Conservation (phyloP, 371 early-diverging fungal genomes). For the Modicella reniformis region DNA sequence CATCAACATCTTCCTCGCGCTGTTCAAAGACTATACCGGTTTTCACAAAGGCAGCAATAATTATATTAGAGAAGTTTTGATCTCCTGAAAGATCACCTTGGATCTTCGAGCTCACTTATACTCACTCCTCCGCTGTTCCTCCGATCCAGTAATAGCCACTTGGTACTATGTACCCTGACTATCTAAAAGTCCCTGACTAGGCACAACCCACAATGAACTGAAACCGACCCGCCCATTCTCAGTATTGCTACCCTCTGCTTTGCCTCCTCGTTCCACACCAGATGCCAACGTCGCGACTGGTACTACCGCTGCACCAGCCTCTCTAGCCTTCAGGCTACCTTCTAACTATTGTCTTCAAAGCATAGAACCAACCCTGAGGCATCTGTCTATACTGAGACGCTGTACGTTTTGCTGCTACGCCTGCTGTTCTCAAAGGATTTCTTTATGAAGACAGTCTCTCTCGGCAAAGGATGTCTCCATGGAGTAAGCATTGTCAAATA, state of each 20-base stretch:
- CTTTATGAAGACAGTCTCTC: conserved; percentile 12
- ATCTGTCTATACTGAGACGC: conserved; percentile 6
- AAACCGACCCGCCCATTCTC: background rate
- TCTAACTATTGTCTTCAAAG: background rate
- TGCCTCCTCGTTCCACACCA: background rate
- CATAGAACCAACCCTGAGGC: background rate
- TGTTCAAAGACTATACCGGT: too few relatives aligned
- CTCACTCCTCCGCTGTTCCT: background rate
- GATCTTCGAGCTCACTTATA: background rate
- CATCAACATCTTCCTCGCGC: too few relatives aligned
- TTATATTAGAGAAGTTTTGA: too few relatives aligned
- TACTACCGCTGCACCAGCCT: background rate
- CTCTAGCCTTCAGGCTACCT: background rate
- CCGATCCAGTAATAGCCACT: background rate
- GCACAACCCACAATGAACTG: background rate
- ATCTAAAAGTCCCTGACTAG: background rate
- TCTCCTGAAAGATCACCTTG: too few relatives aligned
- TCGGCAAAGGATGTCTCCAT: conserved; percentile 13
- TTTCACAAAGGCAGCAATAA: too few relatives aligned
- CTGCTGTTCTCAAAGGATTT: conserved; percentile 21
- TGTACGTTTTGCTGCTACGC: conserved; percentile 19
- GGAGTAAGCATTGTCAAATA: background rate
- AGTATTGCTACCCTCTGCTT: background rate
- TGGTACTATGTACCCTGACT: background rate
- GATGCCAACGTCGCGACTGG: background rate